Evolutionary conservation across 2,329 filamentous ascomycete species (phyloP), one percentile per base, ranked within the genome.

Genomic region (Fusarium sp.): DNA sequence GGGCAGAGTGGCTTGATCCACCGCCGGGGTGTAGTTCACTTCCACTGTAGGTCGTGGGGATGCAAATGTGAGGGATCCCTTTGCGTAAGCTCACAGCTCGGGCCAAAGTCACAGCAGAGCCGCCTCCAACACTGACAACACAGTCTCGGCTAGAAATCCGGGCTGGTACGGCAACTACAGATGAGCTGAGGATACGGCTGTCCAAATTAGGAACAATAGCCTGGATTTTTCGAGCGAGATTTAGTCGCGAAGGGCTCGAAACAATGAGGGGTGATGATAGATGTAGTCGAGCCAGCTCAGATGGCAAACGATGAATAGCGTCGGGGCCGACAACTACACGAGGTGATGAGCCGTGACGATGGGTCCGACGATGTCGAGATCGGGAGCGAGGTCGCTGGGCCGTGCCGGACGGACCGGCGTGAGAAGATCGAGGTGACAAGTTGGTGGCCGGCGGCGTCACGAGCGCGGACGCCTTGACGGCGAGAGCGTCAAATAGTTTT

Each of bases 61-160:
- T 85, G 70, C 86, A 88, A 43, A 89, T 83, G 72, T 89, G 87
- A 20, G 85, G 85, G 34, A 89, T 78, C 0, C 81, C 82, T 34
- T 86, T 87, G 42, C 84, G 81, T 48, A 85, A 78, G 46, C 82
- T 83, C 53, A 89, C 83, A 1, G 85, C 84, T 68, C 87, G 86
- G 4, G 87, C 87, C 22, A 91, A 77, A 3, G 87, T 87, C 53
- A 89, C 87, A 4, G 88, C 89, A 55, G 86, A 89, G 28, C 88
- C 87, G 51, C 88, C 88, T 7, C 89, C 89, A 63, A 91, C 86
- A 40, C 86, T 89, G 44, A 90, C 80, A 39, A 91, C 81, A 28
- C 83, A 83, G 75, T 91, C 89, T 18, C 85, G 84, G 6, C 78
- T 78, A 7, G 74, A 55, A 7, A 79, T 74, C 17, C 74, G 44